phyloP scores from a whole-genome alignment of 129 eudicot genomes.

The Solidago caesia region DNA sequence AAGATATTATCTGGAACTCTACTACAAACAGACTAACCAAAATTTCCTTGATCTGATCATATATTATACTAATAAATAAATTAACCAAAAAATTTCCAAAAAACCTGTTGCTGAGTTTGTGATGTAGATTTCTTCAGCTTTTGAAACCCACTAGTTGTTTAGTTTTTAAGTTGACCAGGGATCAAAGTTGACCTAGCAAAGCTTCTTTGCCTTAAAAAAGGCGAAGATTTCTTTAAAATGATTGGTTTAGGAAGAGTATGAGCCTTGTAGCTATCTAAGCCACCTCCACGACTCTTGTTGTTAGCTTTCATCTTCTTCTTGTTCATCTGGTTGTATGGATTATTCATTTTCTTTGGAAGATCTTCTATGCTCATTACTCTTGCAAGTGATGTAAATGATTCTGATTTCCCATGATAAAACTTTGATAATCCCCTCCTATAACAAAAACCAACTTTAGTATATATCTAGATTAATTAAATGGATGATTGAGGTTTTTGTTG shows the following conservation, averaged over 20 bases:
- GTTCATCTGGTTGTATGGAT: conserved; percentile 25
- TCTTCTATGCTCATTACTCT: conserved; percentile 75
- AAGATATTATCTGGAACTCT: conserved; percentile 23
- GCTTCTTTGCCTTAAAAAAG: conserved; percentile 35
- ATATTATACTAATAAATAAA: not conserved
- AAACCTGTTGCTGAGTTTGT: not conserved
- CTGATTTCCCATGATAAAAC: conserved; percentile 75
- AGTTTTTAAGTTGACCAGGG: conserved; percentile 25
- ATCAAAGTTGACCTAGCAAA: conserved; percentile 23
- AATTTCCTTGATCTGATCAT: conserved; percentile 5
- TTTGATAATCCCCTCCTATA: conserved; percentile 75
- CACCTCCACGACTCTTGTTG: conserved; percentile 57
- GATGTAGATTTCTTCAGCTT: not conserved
- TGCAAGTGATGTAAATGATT: conserved; percentile 72
- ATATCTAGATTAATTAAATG: not conserved
- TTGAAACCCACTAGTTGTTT: conserved; percentile 21
- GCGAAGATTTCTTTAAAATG: conserved; percentile 49
- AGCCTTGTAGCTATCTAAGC: conserved; percentile 45
- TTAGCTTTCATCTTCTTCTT: conserved; percentile 44
- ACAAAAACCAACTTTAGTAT: not conserved
- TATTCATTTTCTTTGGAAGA: conserved; percentile 58
- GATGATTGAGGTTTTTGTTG: no score
- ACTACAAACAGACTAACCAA: conserved; percentile 9
- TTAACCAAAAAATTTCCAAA: conserved; percentile 6
- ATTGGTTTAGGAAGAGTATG: conserved; percentile 51